Evolutionary conservation across 805 yeast genomes (phyloP).

Genomic region (Saccharomycopsis selenospora): DNA sequence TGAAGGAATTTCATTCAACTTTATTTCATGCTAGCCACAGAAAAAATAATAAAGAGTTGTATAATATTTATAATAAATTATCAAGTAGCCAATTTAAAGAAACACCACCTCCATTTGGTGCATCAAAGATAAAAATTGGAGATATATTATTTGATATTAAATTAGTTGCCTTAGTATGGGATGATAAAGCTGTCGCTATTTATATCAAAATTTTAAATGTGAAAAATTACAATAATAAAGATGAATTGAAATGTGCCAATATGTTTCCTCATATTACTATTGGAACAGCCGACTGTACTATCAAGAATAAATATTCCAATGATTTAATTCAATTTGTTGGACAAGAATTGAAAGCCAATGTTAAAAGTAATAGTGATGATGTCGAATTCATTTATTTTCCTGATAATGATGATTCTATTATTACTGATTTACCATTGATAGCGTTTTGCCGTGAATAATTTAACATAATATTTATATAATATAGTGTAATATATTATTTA

Average conservation of each 20-base stretch:
- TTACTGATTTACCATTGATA: not conserved
- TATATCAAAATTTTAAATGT: slow-evolving; percentile 34
- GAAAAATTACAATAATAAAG: slow-evolving; percentile 15
- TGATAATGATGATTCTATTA: not conserved
- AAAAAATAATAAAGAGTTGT: not conserved
- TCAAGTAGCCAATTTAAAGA: not conserved
- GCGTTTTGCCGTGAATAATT: too few relatives aligned
- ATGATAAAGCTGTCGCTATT: slow-evolving; percentile 46
- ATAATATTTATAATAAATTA: not conserved
- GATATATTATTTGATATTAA: slow-evolving; percentile 31
- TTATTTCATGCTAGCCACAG: not conserved
- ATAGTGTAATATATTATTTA: too few relatives aligned
- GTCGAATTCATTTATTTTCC: not conserved
- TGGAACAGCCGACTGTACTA: slow-evolving; percentile 43
- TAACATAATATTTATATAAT: too few relatives aligned
- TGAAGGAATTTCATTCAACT: not conserved
- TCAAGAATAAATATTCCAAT: slow-evolving; percentile 50
- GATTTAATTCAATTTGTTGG: slow-evolving; percentile 25
- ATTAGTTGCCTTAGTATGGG: slow-evolving; percentile 42
- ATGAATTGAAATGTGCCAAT: slow-evolving; percentile 32
- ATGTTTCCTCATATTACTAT: slow-evolving; percentile 63
- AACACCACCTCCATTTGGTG: not conserved
- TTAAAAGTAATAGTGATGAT: not conserved
- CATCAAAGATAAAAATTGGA: not conserved
- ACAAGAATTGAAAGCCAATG: not conserved